Base-by-base conservation (phyloP, 164 flowering plant species). In the Buxus sempervirens region DNA sequence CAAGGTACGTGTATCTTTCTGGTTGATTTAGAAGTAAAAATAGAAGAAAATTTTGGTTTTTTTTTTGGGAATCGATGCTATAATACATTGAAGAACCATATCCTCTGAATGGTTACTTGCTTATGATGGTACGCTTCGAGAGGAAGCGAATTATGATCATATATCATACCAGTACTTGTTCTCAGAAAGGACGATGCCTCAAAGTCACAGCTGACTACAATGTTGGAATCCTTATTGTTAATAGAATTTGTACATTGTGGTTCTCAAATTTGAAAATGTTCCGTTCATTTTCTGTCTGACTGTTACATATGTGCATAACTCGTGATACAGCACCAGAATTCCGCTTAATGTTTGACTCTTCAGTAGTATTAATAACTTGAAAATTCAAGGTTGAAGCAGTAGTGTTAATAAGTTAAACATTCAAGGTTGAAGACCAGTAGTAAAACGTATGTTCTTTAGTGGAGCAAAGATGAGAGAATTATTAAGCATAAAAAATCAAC, bases 1-100 rank as follows among this genome's bases (percentile, higher is more conserved):
- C 66, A 95, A 95, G 97, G 98, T 90, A n/a, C 63, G 14, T 45
- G 5, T 3, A 7, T 62, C 62, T 62, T 21, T 25, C 26, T 60
- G 58, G 36, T 27, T 23, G 10, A 15, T 27, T 9, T 41, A 25
- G 25, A n/a, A n/a, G 21, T 56, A 8, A 21, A 56, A 56, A 56
- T 22, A 19, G 5, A 20, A 19, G 4, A 12, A 27, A 16, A 25
- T 60, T 59, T 49, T 21, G 23, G 1, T 55, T 72, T 51, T 27
- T 27, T 53, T 51, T n/a, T 26, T 53, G 15, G 20, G 5, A 32
- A 32, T 32, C 7, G 38, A 32, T 32, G 38, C 7, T 32, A 32
- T 32, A 32, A 32, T 32, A 7, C 3, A 32, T 32, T 32, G 38
- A 32, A 32, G 38, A 32, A 32, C 38, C 7, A 32, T 7, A 32